phyloP scores from a whole-genome alignment of 768 basidiomycete species.

The Xanthoconium stramineum region DNA sequence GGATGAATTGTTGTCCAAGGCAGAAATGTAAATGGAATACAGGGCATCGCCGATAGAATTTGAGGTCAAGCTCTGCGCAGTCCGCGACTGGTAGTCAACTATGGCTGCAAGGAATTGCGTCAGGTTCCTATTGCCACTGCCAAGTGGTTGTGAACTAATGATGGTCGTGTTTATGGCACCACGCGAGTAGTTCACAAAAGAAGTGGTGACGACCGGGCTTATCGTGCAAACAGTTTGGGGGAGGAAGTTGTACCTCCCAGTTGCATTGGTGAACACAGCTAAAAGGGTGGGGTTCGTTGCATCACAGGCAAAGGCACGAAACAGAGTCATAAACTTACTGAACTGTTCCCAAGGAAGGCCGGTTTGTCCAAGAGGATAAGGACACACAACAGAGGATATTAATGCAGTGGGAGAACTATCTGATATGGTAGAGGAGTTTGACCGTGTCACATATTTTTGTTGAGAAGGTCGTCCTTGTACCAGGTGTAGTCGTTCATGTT shows the following conservation, averaged over 20 bases:
- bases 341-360: not conserved
- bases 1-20: not conserved
- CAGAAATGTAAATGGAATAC: conserved; percentile 8
- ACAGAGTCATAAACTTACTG: not conserved
- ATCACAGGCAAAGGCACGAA: not conserved
- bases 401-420: not conserved
- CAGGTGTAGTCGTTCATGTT: not conserved
- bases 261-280: conserved; percentile 1
- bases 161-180: not conserved
- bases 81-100: conserved; percentile 2
- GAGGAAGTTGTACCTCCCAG: conserved; percentile 16
- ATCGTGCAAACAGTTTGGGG: conserved; percentile 7
- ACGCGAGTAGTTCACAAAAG: conserved; percentile 11
- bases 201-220: conserved; percentile 6
- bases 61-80: conserved; percentile 10
- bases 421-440: not conserved
- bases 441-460: conserved; percentile 2
- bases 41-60: conserved; percentile 21
- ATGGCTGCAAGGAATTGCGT: conserved; percentile 12
- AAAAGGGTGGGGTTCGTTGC: not conserved
- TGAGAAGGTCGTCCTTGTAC: not conserved
- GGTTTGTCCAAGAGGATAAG: conserved; percentile 1
- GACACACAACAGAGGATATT: conserved; percentile 2
- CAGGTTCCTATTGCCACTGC: conserved; percentile 2
- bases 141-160: not conserved